Conservation (phyloP, 352 stramenopile genomes). For the Pythium coloratum region DNA sequence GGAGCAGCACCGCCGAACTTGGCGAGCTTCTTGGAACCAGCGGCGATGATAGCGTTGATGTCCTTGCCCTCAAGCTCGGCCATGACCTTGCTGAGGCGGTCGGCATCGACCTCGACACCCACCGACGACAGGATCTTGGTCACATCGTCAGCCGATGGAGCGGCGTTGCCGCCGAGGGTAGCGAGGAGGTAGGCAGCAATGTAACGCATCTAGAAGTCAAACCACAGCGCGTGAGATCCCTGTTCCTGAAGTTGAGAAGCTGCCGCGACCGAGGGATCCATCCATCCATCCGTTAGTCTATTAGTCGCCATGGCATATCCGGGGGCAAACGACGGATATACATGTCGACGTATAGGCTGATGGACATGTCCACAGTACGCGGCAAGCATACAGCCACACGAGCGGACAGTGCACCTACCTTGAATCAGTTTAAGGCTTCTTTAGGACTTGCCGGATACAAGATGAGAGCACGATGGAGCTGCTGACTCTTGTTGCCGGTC, state of each 20-base stretch:
- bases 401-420: conserved; percentile 44
- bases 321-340: no score
- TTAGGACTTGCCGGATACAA: conserved; percentile 89
- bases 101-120: conserved; percentile 86
- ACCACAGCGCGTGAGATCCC: neutral
- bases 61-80: conserved; percentile 83
- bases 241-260: neutral
- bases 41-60: conserved; percentile 82
- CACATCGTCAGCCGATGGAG: conserved; percentile 89
- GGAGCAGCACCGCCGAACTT: conserved; percentile 70
- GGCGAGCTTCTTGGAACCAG: conserved; percentile 77
- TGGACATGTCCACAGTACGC: neutral
- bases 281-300: neutral
- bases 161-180: conserved; percentile 92
- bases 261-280: neutral
- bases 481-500: conserved; percentile 21
- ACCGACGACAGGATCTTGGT: conserved; percentile 90
- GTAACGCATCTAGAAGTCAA: conserved; percentile 92
- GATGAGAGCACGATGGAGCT: conserved; percentile 39
- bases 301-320: no score
- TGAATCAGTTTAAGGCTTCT: conserved; percentile 93
- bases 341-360: neutral
- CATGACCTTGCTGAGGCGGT: conserved; percentile 68
- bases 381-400: neutral
- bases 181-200: conserved; percentile 96